Percentiles rank a stretch among this genome's conserved stretches.
phyloP scores from a whole-genome alignment of 1,284 basidiomycete genomes.

The Tilletia setariae region DNA sequence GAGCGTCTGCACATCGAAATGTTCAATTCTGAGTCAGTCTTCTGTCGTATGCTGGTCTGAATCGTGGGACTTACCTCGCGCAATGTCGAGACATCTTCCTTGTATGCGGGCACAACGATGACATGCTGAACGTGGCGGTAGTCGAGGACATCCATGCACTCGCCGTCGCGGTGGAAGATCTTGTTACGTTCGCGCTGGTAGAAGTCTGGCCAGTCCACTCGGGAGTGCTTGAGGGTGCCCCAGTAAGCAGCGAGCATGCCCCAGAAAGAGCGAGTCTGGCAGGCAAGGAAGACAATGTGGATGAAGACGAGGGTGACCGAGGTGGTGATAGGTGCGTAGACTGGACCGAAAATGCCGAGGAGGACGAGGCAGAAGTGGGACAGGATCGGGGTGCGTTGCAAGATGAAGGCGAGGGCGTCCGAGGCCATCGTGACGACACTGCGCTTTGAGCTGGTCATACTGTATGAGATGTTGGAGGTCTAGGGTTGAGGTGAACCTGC shows the following conservation, averaged over 20 bases:
- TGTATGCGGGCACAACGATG: conserved; percentile 52
- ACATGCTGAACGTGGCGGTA: conserved; percentile 45
- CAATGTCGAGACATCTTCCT: conserved; percentile 47
- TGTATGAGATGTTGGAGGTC: too few species aligned
- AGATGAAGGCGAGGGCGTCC: conserved; percentile 22
- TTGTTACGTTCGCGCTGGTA: conserved; percentile 20
- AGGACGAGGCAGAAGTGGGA: conserved; percentile 35
- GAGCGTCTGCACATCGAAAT: conserved; percentile 33
- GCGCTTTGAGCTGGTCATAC: too few species aligned
- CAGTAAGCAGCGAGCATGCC: conserved; percentile 37
- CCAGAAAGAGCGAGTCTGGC: conserved; percentile 39
- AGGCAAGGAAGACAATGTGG: conserved; percentile 37
- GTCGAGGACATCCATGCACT: conserved; percentile 21
- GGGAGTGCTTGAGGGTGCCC: conserved; percentile 34
- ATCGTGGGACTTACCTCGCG: conserved; percentile 25
- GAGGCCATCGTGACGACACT: not conserved
- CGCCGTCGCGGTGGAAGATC: conserved; percentile 15
- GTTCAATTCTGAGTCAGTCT: not conserved
- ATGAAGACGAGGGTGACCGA: conserved; percentile 33
- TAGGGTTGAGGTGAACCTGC: too few species aligned
- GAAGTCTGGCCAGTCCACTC: conserved; percentile 39
- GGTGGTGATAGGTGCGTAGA: conserved; percentile 31
- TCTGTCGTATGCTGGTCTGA: not conserved
- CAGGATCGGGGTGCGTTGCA: conserved; percentile 48
- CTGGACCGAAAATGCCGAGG: conserved; percentile 32